phyloP scores from a whole-genome alignment of 148 eudicot species.

The Persicaria maculosa region DNA sequence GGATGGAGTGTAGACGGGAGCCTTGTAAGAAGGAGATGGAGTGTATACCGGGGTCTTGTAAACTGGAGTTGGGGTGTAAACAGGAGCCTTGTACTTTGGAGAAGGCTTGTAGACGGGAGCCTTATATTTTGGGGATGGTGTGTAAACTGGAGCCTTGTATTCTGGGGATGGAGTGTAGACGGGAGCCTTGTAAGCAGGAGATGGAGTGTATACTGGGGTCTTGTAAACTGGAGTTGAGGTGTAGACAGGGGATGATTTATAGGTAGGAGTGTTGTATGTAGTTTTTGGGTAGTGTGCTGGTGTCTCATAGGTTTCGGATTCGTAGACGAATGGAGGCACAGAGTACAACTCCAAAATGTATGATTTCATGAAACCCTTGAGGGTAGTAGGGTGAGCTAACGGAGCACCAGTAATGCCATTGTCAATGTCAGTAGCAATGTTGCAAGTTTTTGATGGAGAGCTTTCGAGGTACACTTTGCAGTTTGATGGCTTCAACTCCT shows the following conservation, averaged over 20 bases:
- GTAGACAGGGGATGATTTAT: not conserved
- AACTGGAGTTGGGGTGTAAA: no score
- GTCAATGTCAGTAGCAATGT: slow-evolving; percentile 16
- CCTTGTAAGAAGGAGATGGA: no score
- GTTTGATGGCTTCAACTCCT: slow-evolving; percentile 17
- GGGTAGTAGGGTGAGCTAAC: not conserved
- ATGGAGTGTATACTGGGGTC: not conserved
- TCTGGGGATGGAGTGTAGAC: not conserved
- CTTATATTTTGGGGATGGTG: not conserved
- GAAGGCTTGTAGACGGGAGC: not conserved
- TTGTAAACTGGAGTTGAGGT: not conserved
- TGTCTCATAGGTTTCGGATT: not conserved
- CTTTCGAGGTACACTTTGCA: slow-evolving; percentile 23
- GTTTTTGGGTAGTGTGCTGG: not conserved
- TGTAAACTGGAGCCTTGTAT: not conserved
- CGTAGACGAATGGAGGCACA: slow-evolving; percentile 15
- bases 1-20: no score
- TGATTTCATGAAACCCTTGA: not conserved
- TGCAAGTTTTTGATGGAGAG: slow-evolving; percentile 21
- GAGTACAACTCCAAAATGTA: slow-evolving; percentile 18
- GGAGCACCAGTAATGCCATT: slow-evolving; percentile 11
- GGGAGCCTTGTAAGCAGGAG: not conserved
- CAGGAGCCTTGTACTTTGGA: no score
- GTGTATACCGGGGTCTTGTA: no score
- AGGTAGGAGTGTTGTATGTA: not conserved